phyloP scores from a whole-genome alignment of 73 alveolate genomes.

The Paramecium tetraurelia region DNA sequence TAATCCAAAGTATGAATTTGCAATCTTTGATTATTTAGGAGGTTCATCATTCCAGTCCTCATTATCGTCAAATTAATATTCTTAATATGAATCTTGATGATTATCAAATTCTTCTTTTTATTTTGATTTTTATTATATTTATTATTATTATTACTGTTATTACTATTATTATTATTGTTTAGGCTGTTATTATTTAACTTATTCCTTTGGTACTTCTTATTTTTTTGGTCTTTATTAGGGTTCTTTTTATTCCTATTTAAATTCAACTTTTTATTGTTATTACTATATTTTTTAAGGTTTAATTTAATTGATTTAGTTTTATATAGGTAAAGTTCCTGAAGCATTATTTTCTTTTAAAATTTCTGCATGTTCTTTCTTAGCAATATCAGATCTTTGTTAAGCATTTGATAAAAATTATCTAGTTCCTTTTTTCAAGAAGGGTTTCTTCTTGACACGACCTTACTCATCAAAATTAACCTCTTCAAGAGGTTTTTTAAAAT shows the following conservation, averaged over 20 bases:
- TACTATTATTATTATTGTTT: not conserved
- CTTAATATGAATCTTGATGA: not conserved
- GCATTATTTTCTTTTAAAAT: slow-evolving; percentile 47
- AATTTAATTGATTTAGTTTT: not conserved
- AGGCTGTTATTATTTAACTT: not conserved
- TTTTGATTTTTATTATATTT: not conserved
- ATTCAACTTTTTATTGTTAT: slow-evolving; percentile 26
- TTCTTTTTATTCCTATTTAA: not conserved
- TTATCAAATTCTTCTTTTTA: not conserved
- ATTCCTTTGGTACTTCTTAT: not conserved
- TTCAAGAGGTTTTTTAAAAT: not conserved
- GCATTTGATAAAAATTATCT: slow-evolving; percentile 57
- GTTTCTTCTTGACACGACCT: not conserved
- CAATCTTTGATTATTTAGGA: slow-evolving; percentile 17
- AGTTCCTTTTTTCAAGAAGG: slow-evolving; percentile 56
- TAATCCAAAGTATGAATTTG: not conserved
- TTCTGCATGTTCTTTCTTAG: slow-evolving; percentile 49
- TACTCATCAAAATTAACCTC: not conserved
- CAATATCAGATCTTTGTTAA: slow-evolving; percentile 51
- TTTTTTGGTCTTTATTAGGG: not conserved
- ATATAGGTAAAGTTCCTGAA: not conserved
- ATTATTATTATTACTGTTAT: not conserved
- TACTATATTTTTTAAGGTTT: not conserved
- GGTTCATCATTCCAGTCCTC: slow-evolving; percentile 63
- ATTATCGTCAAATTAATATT: slow-evolving; percentile 58